These are phyloP conservation scores for Geotrichum restrictum DNA, from an alignment of 1,139 yeast species.

Conservation along the genomic window DNA sequence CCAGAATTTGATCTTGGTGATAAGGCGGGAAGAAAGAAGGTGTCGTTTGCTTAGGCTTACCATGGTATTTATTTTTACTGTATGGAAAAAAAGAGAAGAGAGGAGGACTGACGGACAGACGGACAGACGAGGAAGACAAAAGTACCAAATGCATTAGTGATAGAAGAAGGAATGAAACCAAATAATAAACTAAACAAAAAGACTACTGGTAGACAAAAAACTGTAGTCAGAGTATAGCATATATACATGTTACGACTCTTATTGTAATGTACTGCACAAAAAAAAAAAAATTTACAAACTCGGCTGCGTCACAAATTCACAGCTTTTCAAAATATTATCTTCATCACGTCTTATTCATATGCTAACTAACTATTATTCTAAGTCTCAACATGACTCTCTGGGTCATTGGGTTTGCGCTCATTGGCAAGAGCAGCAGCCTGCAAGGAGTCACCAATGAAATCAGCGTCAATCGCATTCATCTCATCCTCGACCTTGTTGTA, in stretches of 20 bases:
- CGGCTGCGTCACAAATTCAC: background rate
- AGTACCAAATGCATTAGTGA: background rate
- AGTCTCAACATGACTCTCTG: background rate
- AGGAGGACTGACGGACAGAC: background rate
- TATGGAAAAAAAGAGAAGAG: background rate
- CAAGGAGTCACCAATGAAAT: too few relatives aligned
- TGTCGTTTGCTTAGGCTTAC: slow-evolving; percentile 29
- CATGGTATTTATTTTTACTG: background rate
- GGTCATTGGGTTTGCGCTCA: too few relatives aligned
- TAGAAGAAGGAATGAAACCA: background rate
- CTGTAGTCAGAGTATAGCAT: too few relatives aligned
- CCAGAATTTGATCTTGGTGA: slow-evolving; percentile 2
- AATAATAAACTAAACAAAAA: too few relatives aligned
- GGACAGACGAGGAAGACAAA: background rate
- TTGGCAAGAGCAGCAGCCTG: too few relatives aligned
- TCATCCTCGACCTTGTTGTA: slow-evolving; percentile 59
- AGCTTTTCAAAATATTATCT: background rate
- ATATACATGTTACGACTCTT: too few relatives aligned
- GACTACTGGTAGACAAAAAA: too few relatives aligned
- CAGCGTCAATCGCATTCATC: slow-evolving; percentile 53
- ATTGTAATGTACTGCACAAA: too few relatives aligned
- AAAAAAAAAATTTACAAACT: background rate
- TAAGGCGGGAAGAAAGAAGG: slow-evolving; percentile 24
- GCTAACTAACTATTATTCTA: background rate
- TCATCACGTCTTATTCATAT: background rate